Conservation (phyloP, 2,329 filamentous ascomycete species). For the Aspergillus pseudoglaucus region DNA sequence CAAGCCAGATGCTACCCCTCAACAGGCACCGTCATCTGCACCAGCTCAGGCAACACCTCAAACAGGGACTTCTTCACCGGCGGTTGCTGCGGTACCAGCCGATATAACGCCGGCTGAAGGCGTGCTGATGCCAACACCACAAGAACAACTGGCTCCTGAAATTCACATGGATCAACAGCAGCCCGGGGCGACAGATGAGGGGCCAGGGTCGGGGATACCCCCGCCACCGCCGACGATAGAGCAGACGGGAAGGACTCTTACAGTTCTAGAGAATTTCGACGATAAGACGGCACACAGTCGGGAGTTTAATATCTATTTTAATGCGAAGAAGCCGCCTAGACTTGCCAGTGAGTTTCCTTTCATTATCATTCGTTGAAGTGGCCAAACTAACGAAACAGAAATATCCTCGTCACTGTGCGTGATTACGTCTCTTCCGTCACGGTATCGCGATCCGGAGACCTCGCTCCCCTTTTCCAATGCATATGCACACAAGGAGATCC, state of each 20-base stretch:
- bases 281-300: slow-evolving; percentile 49
- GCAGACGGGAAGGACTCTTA: slow-evolving; percentile 50
- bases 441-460: slow-evolving; percentile 78
- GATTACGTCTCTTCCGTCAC: slow-evolving; percentile 74
- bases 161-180: slow-evolving; percentile 15
- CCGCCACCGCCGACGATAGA: slow-evolving; percentile 37
- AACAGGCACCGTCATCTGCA: slow-evolving; percentile 4
- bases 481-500: slow-evolving; percentile 71
- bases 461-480: slow-evolving; percentile 74
- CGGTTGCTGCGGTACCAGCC: neutral
- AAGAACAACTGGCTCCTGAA: slow-evolving; percentile 8
- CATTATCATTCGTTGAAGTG: slow-evolving; percentile 6
- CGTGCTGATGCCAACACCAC: slow-evolving; percentile 1
- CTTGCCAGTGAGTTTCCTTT: slow-evolving; percentile 40
- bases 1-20: slow-evolving; percentile 1
- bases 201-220: slow-evolving; percentile 20
- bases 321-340: slow-evolving; percentile 43
- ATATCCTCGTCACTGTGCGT: slow-evolving; percentile 57
- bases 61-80: neutral
- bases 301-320: slow-evolving; percentile 52
- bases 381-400: slow-evolving; percentile 25
- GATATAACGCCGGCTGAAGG: slow-evolving; percentile 1
- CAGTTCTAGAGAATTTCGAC: slow-evolving; percentile 55
- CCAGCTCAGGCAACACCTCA: slow-evolving; percentile 3
- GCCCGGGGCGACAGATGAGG: slow-evolving; percentile 7